Evolutionary conservation across 352 stramenopile genomes (phyloP), one percentile per base, ranked within the genome.

Genomic region (Phytophthora foliorum): DNA sequence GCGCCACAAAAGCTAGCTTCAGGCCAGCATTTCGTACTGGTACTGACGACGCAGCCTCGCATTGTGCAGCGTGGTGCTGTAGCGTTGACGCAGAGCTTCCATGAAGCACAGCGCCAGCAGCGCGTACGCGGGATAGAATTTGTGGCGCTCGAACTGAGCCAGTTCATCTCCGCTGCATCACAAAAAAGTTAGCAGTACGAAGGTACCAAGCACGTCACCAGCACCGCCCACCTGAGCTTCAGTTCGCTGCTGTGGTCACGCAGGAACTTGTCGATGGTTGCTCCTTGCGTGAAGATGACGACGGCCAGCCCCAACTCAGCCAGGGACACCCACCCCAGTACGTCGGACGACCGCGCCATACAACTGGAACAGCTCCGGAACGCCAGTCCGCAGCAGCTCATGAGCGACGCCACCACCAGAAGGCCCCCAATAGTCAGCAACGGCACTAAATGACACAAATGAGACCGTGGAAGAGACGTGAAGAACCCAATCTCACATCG

Each of bases 81-180:
- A 93, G 52, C 86, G 87, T 74, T 90, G 89, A 58, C 87, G 84
- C n/a, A 93, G 45, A 36, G 88, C 71, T 72, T 94, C 87, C 87
- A 94, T 93, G 7, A 67, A 67, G 39, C 89, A 91, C 10, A 93
- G 59, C 0, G 59, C 80, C 6, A 94, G 56, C 62, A 94, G 63
- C n/a, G 84, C 46, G 57, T 92, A 94, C 34, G 83, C 84, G 13
- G 83, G 87, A 21, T 91, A 72, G 57, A 88, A 93, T 64, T 93
- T 92, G 77, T 90, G 85, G 38, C 72, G 49, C 54, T 93, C 81
- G 38, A 91, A 86, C 11, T 76, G 74, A 0, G 68, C 55, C n/a
- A 94, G 67, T 58, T 93, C 6, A 59, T 82, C 62, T 2, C 16
- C 67, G 63, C 72, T 74, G n/a, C 2, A 56, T 82, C 78, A 11